These are phyloP conservation scores for Coemansia sp. DNA, from an alignment of 192 early-diverging fungal species.

Conservation along the genomic window DNA sequence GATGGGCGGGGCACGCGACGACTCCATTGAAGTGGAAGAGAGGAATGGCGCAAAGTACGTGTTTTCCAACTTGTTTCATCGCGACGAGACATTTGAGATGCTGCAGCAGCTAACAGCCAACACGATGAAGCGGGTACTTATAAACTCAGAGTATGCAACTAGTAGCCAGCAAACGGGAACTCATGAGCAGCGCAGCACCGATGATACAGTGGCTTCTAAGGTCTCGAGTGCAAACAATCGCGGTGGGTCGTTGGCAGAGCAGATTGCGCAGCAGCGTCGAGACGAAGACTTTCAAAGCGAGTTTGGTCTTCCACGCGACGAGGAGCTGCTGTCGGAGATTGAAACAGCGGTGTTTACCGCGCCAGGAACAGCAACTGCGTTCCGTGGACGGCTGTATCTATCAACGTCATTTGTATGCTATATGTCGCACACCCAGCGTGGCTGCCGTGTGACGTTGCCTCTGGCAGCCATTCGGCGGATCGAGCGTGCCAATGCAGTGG, in stretches of 20 bases:
- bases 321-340: conserved; percentile 64
- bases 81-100: conserved; percentile 95
- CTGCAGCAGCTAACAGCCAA: conserved; percentile 85
- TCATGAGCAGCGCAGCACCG: conserved; percentile 16
- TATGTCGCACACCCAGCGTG: conserved; percentile 63
- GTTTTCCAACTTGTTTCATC: conserved; percentile 93
- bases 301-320: conserved; percentile 76
- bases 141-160: conserved; percentile 63
- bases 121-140: conserved; percentile 84
- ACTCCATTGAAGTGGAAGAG: conserved; percentile 81
- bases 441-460: conserved; percentile 77
- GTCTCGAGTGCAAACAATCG: neutral
- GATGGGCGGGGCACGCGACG: conserved; percentile 85
- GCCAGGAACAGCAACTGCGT: conserved; percentile 25
- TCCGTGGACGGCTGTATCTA: conserved; percentile 73
- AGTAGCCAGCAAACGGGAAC: conserved; percentile 9
- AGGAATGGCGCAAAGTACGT: conserved; percentile 78
- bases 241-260: conserved; percentile 50
- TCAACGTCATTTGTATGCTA: conserved; percentile 89
- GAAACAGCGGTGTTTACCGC: conserved; percentile 58
- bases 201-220: neutral
- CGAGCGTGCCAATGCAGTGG: conserved; percentile 74
- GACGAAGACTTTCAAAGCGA: conserved; percentile 70
- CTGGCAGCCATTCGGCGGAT: conserved; percentile 89
- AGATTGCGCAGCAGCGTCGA: conserved; percentile 71